Evolutionary conservation across 2,329 filamentous ascomycete species (phyloP), one percentile per base, ranked within the genome.

Genomic region (Penicillium vulpinum): DNA sequence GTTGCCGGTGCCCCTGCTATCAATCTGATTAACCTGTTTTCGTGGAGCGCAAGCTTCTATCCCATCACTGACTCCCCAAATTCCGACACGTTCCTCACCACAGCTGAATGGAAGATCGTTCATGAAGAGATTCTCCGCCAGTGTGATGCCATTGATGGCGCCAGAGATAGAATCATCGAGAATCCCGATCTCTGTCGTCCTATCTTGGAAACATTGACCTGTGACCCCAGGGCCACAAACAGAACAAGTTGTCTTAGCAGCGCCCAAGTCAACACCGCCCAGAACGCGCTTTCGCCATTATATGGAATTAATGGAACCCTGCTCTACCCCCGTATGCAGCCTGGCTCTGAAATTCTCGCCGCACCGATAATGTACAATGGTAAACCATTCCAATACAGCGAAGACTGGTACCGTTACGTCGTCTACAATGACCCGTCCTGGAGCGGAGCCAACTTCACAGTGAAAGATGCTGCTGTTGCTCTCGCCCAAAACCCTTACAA

Each of bases 341-440:
- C 72, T 3, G 72, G 72, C 0, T 69, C 69, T 0, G 70, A 73
- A 40, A 40, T 66, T 11, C 33, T 55, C 4, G 68, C 66, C 10
- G 58, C 68, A 0, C 51, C 69, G 2, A 64, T 71, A 18, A 66
- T 77, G 50, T 75, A 75, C 54, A 68, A 66, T 15, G 77, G 76
- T 9, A 48, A 60, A 2, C 73, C 75, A 0, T 78, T 74, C 36
- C 11, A 56, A 9, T 75, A 73, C 58, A 77, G 73, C 16, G 57
- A 62, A 8, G 77, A 78, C 58, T 80, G 77, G 78, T 80, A 70
- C 61, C 72, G 72, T 38, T 79, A 80, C 54, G 76, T 73, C 1
- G 69, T 80, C 21, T 75, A 75, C 64, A 73, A 67, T 44, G 58
- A 80, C 56, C 69, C 74, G 5, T 67, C 62, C 24, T 81, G 75